Evolutionary conservation across 1,284 basidiomycete species (phyloP), one percentile per base, ranked within the genome.

Genomic region (Fistulinella staudtii): DNA sequence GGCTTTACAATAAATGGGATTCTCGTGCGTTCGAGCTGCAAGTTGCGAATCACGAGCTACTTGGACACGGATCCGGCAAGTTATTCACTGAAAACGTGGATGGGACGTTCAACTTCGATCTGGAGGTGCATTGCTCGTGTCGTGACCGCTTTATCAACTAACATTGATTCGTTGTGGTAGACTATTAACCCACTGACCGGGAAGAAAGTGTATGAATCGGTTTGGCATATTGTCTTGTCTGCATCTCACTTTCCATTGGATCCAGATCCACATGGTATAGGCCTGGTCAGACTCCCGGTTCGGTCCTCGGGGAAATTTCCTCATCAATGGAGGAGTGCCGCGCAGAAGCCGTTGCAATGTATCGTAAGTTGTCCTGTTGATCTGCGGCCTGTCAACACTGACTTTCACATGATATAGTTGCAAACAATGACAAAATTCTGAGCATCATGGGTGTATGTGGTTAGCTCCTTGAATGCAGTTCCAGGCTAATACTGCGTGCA

Each of bases 301-400:
- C 86, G 4, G 82, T 90, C 5, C 73, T 92, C 2, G 89, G 89
- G 1, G 84, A 89, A 52, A 85, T 90, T 4, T 89, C 86, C 3
- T 89, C 87, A 0, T 91, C 88, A 0, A 79, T 91, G 77, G 89
- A 92, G 63, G 89, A 92, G 68, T 92, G 89, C 55, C 79, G 89
- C 20, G 89, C 89, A 3, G 89, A 92, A 65, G 77, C 85, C 5
- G 89, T 89, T 17, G 85, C 85, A 0, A 68, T 90, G 30, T 91
- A 78, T 64, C 73, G 86, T 85, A 54, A 67, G 81, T 69, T 20
- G 4, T n/a, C n/a, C 15, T 31, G 13, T n/a, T 8, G 5, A 13
- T 9, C 13, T 31, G n/a, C 8, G 29, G 3, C 24, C 4, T 15
- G 21, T 8, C 14, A 10, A n/a, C 8, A 28, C 20, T 21, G 41